phyloP scores from a whole-genome alignment of 164 flowering plant genomes.

The Pachysandra terminalis region DNA sequence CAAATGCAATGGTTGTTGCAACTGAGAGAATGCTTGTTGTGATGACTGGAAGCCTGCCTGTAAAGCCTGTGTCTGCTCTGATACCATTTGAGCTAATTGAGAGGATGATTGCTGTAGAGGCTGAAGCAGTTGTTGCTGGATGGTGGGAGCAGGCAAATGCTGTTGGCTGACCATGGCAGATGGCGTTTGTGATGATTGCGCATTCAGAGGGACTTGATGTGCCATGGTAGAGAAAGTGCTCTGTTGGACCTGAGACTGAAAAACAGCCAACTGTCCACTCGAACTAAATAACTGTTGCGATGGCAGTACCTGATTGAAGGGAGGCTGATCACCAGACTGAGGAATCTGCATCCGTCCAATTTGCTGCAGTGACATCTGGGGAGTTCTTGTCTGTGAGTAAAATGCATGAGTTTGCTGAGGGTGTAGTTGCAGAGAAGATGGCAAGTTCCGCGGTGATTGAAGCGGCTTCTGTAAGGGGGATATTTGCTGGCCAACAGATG shows the following conservation, averaged over 20 bases:
- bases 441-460: slow-evolving; percentile 59
- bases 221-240: slow-evolving; percentile 40
- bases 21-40: slow-evolving; percentile 86
- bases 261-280: slow-evolving; percentile 47
- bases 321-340: slow-evolving; percentile 27
- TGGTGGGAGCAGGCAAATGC: slow-evolving; percentile 34
- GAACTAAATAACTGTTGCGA: too few relatives aligned
- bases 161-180: slow-evolving; percentile 35
- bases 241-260: slow-evolving; percentile 55
- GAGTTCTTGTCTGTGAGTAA: slow-evolving; percentile 40
- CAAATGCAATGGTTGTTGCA: slow-evolving; percentile 81
- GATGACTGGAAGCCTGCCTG: slow-evolving; percentile 89
- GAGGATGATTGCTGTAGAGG: slow-evolving; percentile 68
- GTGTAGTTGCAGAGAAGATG: slow-evolving; percentile 52
- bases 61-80: slow-evolving; percentile 78
- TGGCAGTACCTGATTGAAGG: slow-evolving; percentile 44
- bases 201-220: slow-evolving; percentile 31
- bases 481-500: slow-evolving; percentile 46
- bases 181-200: slow-evolving; percentile 35
- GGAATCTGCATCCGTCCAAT: slow-evolving; percentile 38
- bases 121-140: slow-evolving; percentile 46
- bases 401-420: slow-evolving; percentile 34
- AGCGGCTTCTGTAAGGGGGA: slow-evolving; percentile 63
- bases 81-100: slow-evolving; percentile 69
- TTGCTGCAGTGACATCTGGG: slow-evolving; percentile 32